Base-by-base conservation (phyloP, 2,329 filamentous ascomycete genomes). In the Colletotrichum scovillei region DNA sequence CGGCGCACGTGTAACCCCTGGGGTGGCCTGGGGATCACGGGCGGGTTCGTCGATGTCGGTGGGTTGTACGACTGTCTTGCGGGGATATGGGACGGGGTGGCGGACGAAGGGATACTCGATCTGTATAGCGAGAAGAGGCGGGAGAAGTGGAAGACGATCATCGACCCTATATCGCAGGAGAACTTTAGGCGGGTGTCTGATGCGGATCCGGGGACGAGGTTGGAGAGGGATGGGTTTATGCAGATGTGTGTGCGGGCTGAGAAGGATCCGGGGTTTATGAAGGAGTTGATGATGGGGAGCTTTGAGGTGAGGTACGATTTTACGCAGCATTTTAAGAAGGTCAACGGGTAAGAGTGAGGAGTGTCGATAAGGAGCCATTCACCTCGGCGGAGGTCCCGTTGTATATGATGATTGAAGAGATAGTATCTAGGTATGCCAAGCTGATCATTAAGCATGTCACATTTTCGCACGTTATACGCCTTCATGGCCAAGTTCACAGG, bases 11-110 rank as follows among this genome's bases (percentile, higher is more conserved):
- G 86, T 77, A 88, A 87, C 77, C 85, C 86, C 0, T 87, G 87
- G 80, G 91, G 91, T 58, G 91, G 91, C 0, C 82, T 92, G 19
- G 91, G 91, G 1, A 86, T 92, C 63, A 92, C 90, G 0, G 90
- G 90, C 6, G 91, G 91, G 0, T 89, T 92, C 67, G 88, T 90
- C n/a, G 91, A 92, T 75, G 86, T 91, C 3, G 90, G 89, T 12
- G 89, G 89, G 0, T 84, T 92, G 6, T 90, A 86, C 71, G 90
- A 92, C 76, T 91, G 90, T 76, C 84, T 92, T 2, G 79, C 80
- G 2, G 85, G 85, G 0, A 83, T 87, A 58, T 86, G 81, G 80
- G 82, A 85, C 32, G 84, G 84, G 1, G 78, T 79, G 35, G 84
- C 84, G 1, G 84, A 86, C 67, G 84, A 84, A 58, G 79, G 79